Evolutionary conservation across 1,284 basidiomycete species (phyloP), one percentile per base, ranked within the genome.

Genomic region (Cryptococcus sp.): DNA sequence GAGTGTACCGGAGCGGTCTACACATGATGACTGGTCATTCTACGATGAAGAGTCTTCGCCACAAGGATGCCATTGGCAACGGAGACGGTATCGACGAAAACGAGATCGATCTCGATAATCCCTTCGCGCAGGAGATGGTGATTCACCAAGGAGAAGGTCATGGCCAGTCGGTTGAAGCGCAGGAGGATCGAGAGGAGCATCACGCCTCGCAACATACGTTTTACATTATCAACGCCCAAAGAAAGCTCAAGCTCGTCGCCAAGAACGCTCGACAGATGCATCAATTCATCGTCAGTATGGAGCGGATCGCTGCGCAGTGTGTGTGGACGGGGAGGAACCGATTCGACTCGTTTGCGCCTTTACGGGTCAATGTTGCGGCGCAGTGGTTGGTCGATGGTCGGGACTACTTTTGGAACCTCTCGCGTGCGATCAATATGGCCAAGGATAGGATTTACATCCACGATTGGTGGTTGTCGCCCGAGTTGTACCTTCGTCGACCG

Each of bases 361-460:
- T 97, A 51, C 81, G 94, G 16, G 73, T 89, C 62, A 93, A 97
- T 63, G 93, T 93, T 2, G 86, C 89, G 32, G 88, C 92, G 0
- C 94, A 97, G 64, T 98, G 95, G 95, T 82, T 98, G 3, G 92
- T 97, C n/a, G 95, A 99, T 73, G 95, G 94, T 85, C 83, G 92
- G 16, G 92, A 97, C 68, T 97, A 97, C 67, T 93, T 90, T 74
- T 97, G 92, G 93, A 94, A 94, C 66, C 75, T 98, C n/a, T 91
- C 89, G 26, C 82, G 90, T 41, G 94, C 95, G 0, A 86, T 98
- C 45, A 77, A 88, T 43, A 80, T 95, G 60, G 94, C 95, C 3
- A 86, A 85, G 65, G 87, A 95, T 61, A 81, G 78, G 22, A 88
- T 93, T 52, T 90, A 90, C 65, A 94, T 95, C 35, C 91, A 95